Percentiles rank a stretch among this genome's conserved stretches.
These are phyloP conservation scores for Phytophthora pini DNA, from an alignment of 352 stramenopile species.

Conservation along the genomic window DNA sequence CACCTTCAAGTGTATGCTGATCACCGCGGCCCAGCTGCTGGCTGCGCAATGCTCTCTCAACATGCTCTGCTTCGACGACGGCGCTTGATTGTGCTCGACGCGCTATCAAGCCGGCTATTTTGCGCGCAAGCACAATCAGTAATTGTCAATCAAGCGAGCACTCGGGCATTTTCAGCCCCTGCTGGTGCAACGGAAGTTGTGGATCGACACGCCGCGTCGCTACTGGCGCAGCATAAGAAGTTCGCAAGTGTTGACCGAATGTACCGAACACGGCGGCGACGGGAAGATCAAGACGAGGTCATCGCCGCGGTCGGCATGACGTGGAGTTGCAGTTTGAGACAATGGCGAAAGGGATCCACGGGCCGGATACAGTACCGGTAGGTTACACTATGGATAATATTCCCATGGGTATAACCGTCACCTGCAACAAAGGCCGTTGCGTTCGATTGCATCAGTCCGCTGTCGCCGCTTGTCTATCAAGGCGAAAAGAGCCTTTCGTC, in stretches of 20 bases:
- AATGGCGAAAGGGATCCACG: not conserved
- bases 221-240: too few species aligned
- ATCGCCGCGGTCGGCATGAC: not conserved
- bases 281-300: constrained; percentile 2
- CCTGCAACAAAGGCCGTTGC: not conserved
- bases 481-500: constrained; percentile 21
- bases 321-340: constrained; percentile 8
- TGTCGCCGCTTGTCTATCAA: constrained; percentile 14
- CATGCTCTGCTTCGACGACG: constrained; percentile 2
- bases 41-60: constrained; percentile 13
- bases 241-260: too few species aligned
- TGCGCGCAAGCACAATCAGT: not conserved
- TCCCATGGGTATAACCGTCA: not conserved
- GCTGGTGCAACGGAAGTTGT: constrained; percentile 22
- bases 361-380: not conserved
- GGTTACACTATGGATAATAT: too few species aligned
- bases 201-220: constrained; percentile 3
- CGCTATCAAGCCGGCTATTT: not conserved
- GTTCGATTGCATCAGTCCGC: constrained; percentile 22
- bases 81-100: constrained; percentile 17
- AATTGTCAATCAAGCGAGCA: not conserved
- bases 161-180: constrained; percentile 9
- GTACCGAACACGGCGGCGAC: not conserved
- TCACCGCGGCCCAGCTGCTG: constrained; percentile 27
- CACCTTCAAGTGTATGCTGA: constrained; percentile 34